phyloP scores from a whole-genome alignment of 192 early-diverging fungal genomes.

The Podila horticola region DNA sequence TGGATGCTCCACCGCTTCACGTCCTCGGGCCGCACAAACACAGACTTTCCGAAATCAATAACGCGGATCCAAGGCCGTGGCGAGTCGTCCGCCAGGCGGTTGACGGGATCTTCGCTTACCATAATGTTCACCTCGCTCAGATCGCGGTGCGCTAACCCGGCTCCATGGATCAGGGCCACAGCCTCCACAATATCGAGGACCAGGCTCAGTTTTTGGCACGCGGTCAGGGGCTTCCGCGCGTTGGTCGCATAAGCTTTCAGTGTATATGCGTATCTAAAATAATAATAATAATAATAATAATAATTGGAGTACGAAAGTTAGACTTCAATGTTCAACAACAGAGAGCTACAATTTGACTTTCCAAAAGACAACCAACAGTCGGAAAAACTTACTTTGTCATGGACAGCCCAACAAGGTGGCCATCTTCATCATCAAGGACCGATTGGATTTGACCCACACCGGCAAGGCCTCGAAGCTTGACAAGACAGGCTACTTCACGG shows the following conservation, averaged over 20 bases:
- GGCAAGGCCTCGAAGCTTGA: conserved; percentile 53
- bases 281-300: neutral
- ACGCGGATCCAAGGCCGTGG: conserved; percentile 55
- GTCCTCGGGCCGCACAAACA: conserved; percentile 60
- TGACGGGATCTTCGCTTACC: conserved; percentile 55
- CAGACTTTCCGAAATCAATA: conserved; percentile 72
- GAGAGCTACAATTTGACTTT: too few species aligned
- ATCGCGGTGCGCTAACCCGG: conserved; percentile 68
- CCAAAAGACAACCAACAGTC: neutral
- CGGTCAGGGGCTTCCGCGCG: conserved; percentile 56
- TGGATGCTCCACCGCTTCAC: conserved; percentile 51
- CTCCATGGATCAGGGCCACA: conserved; percentile 58
- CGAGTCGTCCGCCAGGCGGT: conserved; percentile 54
- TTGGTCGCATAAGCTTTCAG: conserved; percentile 65
- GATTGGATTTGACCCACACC: conserved; percentile 66
- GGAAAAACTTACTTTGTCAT: conserved; percentile 60
- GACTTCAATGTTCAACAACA: too few species aligned
- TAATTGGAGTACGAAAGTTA: neutral
- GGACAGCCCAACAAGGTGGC: conserved; percentile 64
- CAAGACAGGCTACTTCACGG: conserved; percentile 62
- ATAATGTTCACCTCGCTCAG: conserved; percentile 71
- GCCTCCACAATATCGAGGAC: conserved; percentile 64
- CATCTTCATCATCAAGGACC: conserved; percentile 58
- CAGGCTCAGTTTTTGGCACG: conserved; percentile 64
- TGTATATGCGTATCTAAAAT: conserved; percentile 60